Base-by-base conservation (phyloP, 179 eudicot species). In the Kewa caespitosa region DNA sequence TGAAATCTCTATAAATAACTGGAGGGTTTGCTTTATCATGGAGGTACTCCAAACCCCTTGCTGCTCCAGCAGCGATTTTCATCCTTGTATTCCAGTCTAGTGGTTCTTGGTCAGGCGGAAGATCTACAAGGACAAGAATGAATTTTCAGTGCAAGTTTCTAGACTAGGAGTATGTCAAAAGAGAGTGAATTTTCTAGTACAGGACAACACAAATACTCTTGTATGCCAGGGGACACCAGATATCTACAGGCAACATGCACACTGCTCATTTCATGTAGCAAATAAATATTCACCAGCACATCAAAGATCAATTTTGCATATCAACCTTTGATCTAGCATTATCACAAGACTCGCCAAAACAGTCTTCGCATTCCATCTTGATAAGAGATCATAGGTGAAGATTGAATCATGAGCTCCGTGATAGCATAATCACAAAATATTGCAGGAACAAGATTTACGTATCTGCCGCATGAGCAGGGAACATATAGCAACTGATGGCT, bases 11-110 rank as follows among this genome's bases (percentile, higher is more conserved):
- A 63, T 86, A 88, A 65, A 89, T 89, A 55, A 89, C 92, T 3
- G 92, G 92, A 33, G 92, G 92, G 70, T 84, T 89, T 38, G 92
- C 92, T 80, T 89, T 87, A 69, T 89, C 92, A 76, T 89, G 92
- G 42, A 89, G 89, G 75, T 83, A 78, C 81, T 89, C 92, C 81
- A 89, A 77, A 72, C 92, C 92, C 79, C 74, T 82, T 22, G 92
- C 92, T 50, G 92, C 92, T 42, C 92, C 92, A 22, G 89, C 85
- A 36, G 92, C 92, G 22, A 89, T 89, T 79, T 82, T 89, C 90
- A 89, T 89, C 81, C 92, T 78, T 38, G 90, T 87, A 82, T 85
- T 89, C 92, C 92, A 89, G 76, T 89, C 92, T 50, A 89, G 78
- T 42, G 92, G 84, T 73, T 89, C 92, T 82, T 74, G 85, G 46